A percentile compares a stretch with the other conserved stretches of the same genome.
These are phyloP conservation scores for Gentiana macrophylla DNA, from an alignment of 257 asterid genomes.

Conservation along the genomic window DNA sequence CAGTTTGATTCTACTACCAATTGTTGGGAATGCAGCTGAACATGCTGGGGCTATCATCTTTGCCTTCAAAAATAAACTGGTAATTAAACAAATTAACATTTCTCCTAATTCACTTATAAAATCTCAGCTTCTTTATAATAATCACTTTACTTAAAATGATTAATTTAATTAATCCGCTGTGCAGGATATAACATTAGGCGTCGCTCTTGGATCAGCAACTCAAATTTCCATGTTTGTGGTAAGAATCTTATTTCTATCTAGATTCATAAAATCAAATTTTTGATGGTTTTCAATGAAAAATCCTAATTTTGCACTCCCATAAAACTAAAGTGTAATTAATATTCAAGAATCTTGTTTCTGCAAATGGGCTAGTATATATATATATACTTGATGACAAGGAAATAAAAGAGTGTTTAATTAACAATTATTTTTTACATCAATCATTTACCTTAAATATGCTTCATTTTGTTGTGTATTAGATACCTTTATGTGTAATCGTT, in stretches of 20 bases:
- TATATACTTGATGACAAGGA: background rate
- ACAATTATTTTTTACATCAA: too few species aligned
- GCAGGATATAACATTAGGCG: conserved; percentile 35
- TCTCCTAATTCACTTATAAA: background rate
- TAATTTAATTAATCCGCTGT: background rate
- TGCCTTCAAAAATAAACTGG: conserved; percentile 89
- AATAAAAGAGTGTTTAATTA: too few species aligned
- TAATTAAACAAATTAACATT: conserved; percentile 9
- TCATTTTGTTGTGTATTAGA: conserved; percentile 19
- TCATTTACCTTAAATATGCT: background rate
- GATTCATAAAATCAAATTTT: too few species aligned
- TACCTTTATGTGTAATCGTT: conserved; percentile 50
- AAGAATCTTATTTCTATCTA: conserved; percentile 3
- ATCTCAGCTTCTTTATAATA: background rate
- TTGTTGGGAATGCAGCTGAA: conserved; percentile 95
- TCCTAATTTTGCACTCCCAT: too few species aligned
- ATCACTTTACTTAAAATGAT: too few species aligned
- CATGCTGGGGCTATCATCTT: conserved; percentile 92
- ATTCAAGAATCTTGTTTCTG: background rate
- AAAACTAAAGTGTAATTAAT: too few species aligned
- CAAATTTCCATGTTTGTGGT: conserved; percentile 72
- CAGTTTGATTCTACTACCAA: conserved; percentile 78
- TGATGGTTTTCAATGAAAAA: too few species aligned
- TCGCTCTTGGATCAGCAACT: conserved; percentile 37
- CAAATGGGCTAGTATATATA: background rate